Evolutionary conservation across 176 grass and related monocot genomes (phyloP).

Genomic region (Rhynchospora breviuscula): DNA sequence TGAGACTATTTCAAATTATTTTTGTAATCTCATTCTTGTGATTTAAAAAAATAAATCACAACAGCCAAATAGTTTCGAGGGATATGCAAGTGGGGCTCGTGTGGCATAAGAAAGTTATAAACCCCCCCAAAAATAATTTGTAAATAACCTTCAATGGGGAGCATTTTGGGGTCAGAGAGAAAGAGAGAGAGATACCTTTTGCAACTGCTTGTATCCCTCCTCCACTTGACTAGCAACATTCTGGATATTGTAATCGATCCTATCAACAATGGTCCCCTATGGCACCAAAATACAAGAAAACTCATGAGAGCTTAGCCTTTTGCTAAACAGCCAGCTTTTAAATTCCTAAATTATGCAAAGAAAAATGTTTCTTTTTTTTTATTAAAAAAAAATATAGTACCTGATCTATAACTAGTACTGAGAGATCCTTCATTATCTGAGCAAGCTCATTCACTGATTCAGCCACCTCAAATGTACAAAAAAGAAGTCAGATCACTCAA

Average conservation of each 20-base stretch:
- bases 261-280: constrained; percentile 91
- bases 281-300: constrained; percentile 20
- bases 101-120: background rate
- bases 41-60: background rate
- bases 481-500: constrained; percentile 4
- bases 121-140: background rate
- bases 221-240: constrained; percentile 79
- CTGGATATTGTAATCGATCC: constrained; percentile 91
- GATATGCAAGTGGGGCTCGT: background rate
- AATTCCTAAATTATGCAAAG: background rate
- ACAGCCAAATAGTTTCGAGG: background rate
- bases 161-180: background rate
- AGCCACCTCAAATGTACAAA: constrained; percentile 61
- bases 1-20: background rate
- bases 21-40: background rate
- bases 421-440: constrained; percentile 99
- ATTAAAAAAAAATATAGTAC: constrained; percentile 31
- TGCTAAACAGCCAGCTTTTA: background rate
- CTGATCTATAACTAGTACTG: constrained; percentile 95
- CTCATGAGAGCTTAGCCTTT: background rate
- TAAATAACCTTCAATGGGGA: background rate
- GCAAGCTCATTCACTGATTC: constrained; percentile 98
- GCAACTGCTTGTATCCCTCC: constrained; percentile 83
- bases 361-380: background rate
- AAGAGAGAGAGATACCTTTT: constrained; percentile 48